phyloP scores from a whole-genome alignment of 2,329 filamentous ascomycete species.

The Rhynchosporium graminicola region DNA sequence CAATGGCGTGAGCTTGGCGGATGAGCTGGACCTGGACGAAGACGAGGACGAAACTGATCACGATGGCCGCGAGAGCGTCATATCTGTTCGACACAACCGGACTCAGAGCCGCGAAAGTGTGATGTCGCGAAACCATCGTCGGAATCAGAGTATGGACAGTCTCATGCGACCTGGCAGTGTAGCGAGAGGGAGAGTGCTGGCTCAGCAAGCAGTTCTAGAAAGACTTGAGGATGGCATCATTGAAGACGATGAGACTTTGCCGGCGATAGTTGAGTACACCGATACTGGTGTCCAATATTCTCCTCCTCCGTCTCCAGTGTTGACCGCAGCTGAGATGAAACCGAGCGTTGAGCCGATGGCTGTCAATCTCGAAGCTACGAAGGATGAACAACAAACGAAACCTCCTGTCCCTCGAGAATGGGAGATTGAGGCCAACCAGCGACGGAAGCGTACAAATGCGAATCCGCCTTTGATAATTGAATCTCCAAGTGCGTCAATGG shows the following conservation, averaged over 20 bases:
- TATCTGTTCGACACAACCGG: conserved; percentile 56
- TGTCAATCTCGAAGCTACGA: conserved; percentile 21
- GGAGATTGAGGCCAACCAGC: conserved; percentile 73
- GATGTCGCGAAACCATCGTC: conserved; percentile 50
- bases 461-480: conserved; percentile 54
- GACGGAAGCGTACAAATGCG: conserved; percentile 66
- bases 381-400: conserved; percentile 40
- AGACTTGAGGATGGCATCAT: conserved; percentile 54
- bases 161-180: conserved; percentile 57
- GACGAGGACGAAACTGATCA: conserved; percentile 73
- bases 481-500: conserved; percentile 54
- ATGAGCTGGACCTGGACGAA: conserved; percentile 86
- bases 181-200: conserved; percentile 52
- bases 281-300: conserved; percentile 83
- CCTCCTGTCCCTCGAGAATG: conserved; percentile 43
- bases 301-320: conserved; percentile 72
- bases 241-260: conserved; percentile 50
- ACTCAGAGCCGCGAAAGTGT: conserved; percentile 60
- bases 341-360: conserved; percentile 48
- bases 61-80: conserved; percentile 64
- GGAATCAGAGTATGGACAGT: conserved; percentile 61
- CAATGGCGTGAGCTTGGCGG: conserved; percentile 77
- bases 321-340: conserved; percentile 44
- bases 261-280: conserved; percentile 59
- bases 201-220: conserved; percentile 58